phyloP scores from a whole-genome alignment of 345 rosid species.

The Gossypium longicalyx region DNA sequence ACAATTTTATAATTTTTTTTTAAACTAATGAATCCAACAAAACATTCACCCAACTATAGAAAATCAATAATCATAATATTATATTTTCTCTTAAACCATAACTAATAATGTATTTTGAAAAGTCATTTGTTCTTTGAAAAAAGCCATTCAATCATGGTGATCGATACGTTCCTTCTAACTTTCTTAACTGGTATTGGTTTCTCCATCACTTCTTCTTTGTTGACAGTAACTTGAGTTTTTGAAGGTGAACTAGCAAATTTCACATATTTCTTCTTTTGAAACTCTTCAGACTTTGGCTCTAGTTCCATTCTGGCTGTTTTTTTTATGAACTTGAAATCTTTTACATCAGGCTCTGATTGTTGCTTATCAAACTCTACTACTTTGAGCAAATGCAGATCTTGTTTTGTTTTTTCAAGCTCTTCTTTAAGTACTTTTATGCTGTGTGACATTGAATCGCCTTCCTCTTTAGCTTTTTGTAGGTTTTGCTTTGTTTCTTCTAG shows the following conservation, averaged over 20 bases:
- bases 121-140: slow-evolving; percentile 37
- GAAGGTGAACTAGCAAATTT: slow-evolving; percentile 62
- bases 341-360: slow-evolving; percentile 29
- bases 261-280: slow-evolving; percentile 51
- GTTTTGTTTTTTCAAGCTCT: slow-evolving; percentile 44
- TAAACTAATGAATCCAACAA: not conserved
- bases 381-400: slow-evolving; percentile 36
- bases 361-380: slow-evolving; percentile 23
- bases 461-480: slow-evolving; percentile 44
- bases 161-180: slow-evolving; percentile 35
- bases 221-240: slow-evolving; percentile 34
- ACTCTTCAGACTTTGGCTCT: slow-evolving; percentile 20
- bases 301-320: slow-evolving; percentile 20
- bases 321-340: slow-evolving; percentile 43
- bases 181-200: slow-evolving; percentile 29
- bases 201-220: slow-evolving; percentile 24
- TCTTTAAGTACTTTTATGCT: slow-evolving; percentile 34
- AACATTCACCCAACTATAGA: not conserved
- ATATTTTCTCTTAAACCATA: too few relatives aligned
- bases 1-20: not conserved
- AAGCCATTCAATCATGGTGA: slow-evolving; percentile 50
- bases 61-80: not conserved
- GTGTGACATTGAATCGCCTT: slow-evolving; percentile 30
- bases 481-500: slow-evolving; percentile 50
- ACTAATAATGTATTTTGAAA: not conserved